These are phyloP conservation scores for Neurospora crassa DNA, from an alignment of 2,329 filamentous ascomycete species.

Conservation along the genomic window DNA sequence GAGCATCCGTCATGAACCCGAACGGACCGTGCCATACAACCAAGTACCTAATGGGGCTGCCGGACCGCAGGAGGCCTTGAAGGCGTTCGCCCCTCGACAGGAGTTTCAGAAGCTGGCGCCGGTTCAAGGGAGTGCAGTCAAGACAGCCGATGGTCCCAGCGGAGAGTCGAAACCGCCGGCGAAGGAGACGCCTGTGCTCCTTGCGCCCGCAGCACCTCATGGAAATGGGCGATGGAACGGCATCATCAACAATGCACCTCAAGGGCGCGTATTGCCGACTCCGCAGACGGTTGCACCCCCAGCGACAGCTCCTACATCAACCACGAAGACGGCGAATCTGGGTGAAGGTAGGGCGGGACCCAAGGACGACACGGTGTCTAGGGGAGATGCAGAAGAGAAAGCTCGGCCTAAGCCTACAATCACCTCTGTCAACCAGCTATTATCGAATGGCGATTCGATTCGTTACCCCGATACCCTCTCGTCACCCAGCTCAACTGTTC, in stretches of 20 bases:
- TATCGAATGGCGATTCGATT: conserved; percentile 25
- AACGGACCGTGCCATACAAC: neutral
- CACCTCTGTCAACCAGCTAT: conserved; percentile 19
- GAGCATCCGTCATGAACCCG: neutral
- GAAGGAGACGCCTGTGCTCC: neutral
- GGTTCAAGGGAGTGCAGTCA: neutral
- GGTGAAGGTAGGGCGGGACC: neutral
- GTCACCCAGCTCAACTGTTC: conserved; percentile 57
- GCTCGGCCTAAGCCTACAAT: conserved; percentile 20
- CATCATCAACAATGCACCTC: neutral
- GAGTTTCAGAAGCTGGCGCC: neutral
- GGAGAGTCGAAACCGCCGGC: conserved; percentile 1
- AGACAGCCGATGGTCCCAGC: neutral
- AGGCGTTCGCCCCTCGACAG: neutral
- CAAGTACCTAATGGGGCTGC: neutral
- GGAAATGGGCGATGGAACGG: neutral
- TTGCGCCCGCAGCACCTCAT: neutral
- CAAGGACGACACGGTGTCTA: neutral
- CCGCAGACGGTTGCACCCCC: neutral
- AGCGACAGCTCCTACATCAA: neutral
- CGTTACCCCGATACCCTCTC: conserved; percentile 37
- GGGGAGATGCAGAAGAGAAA: neutral
- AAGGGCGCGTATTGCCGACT: neutral
- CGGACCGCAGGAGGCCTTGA: neutral
- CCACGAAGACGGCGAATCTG: neutral